Conservation (phyloP, 2,329 filamentous ascomycete genomes). For the Fusarium subglutinans region DNA sequence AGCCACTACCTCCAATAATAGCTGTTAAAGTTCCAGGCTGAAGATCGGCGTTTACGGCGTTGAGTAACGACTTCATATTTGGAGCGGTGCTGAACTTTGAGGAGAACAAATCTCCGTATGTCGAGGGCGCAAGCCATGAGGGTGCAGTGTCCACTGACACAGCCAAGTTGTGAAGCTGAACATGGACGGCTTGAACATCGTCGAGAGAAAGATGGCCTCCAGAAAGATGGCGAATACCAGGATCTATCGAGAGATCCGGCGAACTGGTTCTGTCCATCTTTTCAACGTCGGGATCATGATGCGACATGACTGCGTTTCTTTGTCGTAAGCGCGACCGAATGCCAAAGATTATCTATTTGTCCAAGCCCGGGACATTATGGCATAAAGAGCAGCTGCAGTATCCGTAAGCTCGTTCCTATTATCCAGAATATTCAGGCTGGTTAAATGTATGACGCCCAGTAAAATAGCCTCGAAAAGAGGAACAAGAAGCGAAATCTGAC, state of each 20-base stretch:
- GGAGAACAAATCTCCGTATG: slow-evolving; percentile 54
- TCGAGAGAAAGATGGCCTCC: slow-evolving; percentile 54
- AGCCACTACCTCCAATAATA: slow-evolving; percentile 79
- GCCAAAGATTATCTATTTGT: slow-evolving; percentile 17
- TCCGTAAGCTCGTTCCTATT: neutral
- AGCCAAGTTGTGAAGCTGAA: slow-evolving; percentile 62
- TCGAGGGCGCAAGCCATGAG: slow-evolving; percentile 59
- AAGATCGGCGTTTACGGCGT: slow-evolving; percentile 71
- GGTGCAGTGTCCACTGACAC: slow-evolving; percentile 69
- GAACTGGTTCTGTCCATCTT: slow-evolving; percentile 48
- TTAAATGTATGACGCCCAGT: slow-evolving; percentile 26
- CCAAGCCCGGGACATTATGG: slow-evolving; percentile 27
- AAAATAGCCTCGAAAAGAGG: neutral
- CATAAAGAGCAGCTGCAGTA: too few relatives aligned
- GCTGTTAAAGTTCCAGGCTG: slow-evolving; percentile 74
- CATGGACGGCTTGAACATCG: slow-evolving; percentile 65
- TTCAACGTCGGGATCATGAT: slow-evolving; percentile 41
- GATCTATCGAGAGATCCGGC: slow-evolving; percentile 44
- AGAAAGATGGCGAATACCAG: slow-evolving; percentile 33
- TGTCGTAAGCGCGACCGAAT: neutral
- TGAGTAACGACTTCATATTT: slow-evolving; percentile 63
- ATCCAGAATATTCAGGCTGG: neutral
- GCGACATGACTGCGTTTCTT: slow-evolving; percentile 17
- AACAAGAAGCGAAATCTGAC: neutral
- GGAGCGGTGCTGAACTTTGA: slow-evolving; percentile 50